Evolutionary conservation across 1,284 basidiomycete genomes (phyloP), one percentile per base, ranked within the genome.

Genomic region (Heterobasidion irregulare): DNA sequence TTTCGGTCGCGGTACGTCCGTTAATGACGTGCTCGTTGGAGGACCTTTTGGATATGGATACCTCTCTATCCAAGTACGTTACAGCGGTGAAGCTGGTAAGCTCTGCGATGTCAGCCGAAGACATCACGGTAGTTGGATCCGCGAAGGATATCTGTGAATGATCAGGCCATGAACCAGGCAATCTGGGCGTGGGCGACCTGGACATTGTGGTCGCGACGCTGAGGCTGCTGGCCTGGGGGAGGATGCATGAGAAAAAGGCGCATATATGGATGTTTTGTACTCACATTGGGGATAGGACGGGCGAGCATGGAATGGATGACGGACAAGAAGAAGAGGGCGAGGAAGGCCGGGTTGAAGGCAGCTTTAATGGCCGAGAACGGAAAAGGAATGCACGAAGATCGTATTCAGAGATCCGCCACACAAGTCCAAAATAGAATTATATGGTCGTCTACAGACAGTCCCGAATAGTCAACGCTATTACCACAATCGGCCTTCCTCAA

Each of bases 401-500:
- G 7, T 15, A 50, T 50, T 34, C 48, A 50, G 12, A 12, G 26
- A 32, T 15, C 48, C 13, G 34, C 15, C 48, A 50, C 6, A 32
- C 19, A 50, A n/a, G 34, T 34, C 15, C 15, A 36, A 50, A 50
- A 50, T 15, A 50, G 34, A 34, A 50, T 18, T 47, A 10, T 6
- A 47, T 47, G 46, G n/a, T 47, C 26, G 10, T n/a, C 26, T 15
- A 18, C n/a, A 47, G 15, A 47, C 38, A 41, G 38, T 8, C 38
- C 46, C 26, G 18, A 47, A 47, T 12, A 32, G 46, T 32, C 46
- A 47, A 47, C 10, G 9, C 38, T 41, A 41, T 41, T 47, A 16
- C 26, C 46, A 13, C 7, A 47, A 47, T 18, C 46, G 46, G n/a
- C 18, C 26, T 8, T 47, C n/a, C 41, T 58, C 81, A 93, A 62